A percentile compares a stretch with the other conserved stretches of the same genome.
These are phyloP conservation scores for Ustilago lituana DNA, from an alignment of 1,284 basidiomycete genomes.

Conservation along the genomic window DNA sequence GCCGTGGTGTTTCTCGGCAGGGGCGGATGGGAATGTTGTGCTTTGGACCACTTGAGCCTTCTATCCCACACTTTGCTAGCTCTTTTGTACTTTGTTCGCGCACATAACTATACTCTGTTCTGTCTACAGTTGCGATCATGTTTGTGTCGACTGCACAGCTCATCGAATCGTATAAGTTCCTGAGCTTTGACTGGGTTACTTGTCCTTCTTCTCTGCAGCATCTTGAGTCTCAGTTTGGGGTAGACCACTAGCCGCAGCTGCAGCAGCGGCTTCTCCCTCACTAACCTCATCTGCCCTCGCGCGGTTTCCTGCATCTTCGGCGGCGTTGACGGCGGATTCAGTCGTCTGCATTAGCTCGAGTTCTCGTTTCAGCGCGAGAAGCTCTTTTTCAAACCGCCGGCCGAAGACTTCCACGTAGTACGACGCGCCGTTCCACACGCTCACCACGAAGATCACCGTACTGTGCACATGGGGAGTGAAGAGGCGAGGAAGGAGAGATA, in stretches of 20 bases:
- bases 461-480: no score
- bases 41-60: slow-evolving; percentile 76
- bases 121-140: no score
- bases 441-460: slow-evolving; percentile 42
- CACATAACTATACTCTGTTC: no score
- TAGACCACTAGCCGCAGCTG: slow-evolving; percentile 24
- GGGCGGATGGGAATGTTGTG: slow-evolving; percentile 87
- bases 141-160: no score
- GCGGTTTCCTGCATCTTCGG: slow-evolving; percentile 1
- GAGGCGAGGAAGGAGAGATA: no score
- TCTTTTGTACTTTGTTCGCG: not conserved
- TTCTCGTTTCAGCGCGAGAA: slow-evolving; percentile 34
- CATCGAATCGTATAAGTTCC: no score
- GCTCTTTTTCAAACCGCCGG: slow-evolving; percentile 54
- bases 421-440: slow-evolving; percentile 50
- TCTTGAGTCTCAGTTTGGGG: slow-evolving; percentile 15
- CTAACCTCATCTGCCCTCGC: slow-evolving; percentile 2
- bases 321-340: slow-evolving; percentile 15
- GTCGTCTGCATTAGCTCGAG: slow-evolving; percentile 31
- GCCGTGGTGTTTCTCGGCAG: slow-evolving; percentile 92
- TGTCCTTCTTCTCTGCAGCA: slow-evolving; percentile 22
- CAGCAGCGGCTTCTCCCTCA: slow-evolving; percentile 19
- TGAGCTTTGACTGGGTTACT: no score
- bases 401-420: slow-evolving; percentile 72
- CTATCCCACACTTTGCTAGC: no score